Conservation (phyloP, 1,139 yeast genomes). For the Ogataea hybrid region DNA sequence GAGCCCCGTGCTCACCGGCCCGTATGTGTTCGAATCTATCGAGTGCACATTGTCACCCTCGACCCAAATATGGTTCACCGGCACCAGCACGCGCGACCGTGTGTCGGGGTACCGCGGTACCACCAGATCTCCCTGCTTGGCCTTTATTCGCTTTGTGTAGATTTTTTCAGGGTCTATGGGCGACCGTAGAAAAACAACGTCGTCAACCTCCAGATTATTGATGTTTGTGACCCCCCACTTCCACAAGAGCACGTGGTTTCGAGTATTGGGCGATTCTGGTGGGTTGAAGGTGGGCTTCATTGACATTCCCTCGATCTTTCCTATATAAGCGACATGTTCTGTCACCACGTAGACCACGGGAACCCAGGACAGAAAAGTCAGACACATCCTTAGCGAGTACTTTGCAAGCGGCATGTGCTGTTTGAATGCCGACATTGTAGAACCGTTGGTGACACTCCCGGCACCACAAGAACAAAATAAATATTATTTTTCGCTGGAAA, state of each 20-base stretch:
- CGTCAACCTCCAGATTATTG: conserved; percentile 53
- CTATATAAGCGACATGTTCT: conserved; percentile 72
- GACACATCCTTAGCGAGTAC: conserved; percentile 27
- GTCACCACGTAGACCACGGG: conserved; percentile 73
- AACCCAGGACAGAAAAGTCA: conserved; percentile 55
- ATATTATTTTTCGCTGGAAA: not conserved
- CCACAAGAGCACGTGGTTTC: conserved; percentile 71
- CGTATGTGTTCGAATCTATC: conserved; percentile 78
- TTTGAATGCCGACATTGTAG: conserved; percentile 6
- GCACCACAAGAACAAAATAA: not conserved
- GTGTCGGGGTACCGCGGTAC: conserved; percentile 67
- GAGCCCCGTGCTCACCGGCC: conserved; percentile 78
- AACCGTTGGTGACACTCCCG: not conserved
- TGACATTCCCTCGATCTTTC: conserved; percentile 76
- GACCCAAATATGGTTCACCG: conserved; percentile 86
- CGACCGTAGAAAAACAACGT: conserved; percentile 73
- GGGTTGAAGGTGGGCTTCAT: conserved; percentile 94
- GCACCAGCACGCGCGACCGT: conserved; percentile 55
- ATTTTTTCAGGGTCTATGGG: conserved; percentile 75
- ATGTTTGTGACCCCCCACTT: conserved; percentile 56
- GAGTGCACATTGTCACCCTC: conserved; percentile 93
- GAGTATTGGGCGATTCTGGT: conserved; percentile 39
- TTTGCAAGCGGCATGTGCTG: conserved; percentile 5
- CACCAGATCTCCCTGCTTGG: conserved; percentile 67
- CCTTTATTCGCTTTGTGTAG: conserved; percentile 76